Conservation (phyloP, 2,329 filamentous ascomycete species). For the Pseudogymnoascus sp. region DNA sequence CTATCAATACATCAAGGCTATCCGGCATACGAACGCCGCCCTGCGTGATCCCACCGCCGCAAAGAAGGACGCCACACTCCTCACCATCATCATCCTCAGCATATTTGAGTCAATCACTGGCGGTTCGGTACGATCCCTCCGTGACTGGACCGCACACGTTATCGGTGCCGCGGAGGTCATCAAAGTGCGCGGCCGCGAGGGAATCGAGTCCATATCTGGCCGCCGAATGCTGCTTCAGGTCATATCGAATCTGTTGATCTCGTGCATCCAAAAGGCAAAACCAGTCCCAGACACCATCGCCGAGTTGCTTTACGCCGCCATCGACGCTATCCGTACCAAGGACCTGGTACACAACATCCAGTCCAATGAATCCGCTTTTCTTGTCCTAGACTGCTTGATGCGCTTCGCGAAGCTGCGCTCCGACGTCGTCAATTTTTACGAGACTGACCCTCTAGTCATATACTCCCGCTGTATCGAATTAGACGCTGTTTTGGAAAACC, state of each 20-base stretch:
- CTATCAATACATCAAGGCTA: conserved; percentile 42
- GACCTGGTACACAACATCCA: conserved; percentile 39
- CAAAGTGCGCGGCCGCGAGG: conserved; percentile 39
- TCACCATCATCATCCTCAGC: conserved; percentile 43
- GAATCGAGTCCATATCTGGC: conserved; percentile 39
- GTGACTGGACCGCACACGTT: conserved; percentile 45
- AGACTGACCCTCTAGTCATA: conserved; percentile 17
- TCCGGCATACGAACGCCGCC: conserved; percentile 42
- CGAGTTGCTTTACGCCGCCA: conserved; percentile 40
- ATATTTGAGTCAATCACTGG: conserved; percentile 47
- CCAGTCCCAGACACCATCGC: conserved; percentile 41
- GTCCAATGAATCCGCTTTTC: not conserved
- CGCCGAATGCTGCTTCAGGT: conserved; percentile 47
- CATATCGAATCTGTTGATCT: conserved; percentile 42
- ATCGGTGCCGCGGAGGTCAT: conserved; percentile 44
- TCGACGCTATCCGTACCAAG: conserved; percentile 42
- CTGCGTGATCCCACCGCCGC: conserved; percentile 37
- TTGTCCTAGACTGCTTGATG: conserved; percentile 16
- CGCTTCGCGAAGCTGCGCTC: conserved; percentile 37
- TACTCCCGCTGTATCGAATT: conserved; percentile 20
- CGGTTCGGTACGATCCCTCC: conserved; percentile 37
- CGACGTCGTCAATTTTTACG: conserved; percentile 28
- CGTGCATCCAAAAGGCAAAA: conserved; percentile 41
- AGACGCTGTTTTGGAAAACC: conserved; percentile 17
- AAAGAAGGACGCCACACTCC: conserved; percentile 43